Evolutionary conservation across 768 basidiomycete species (phyloP), one percentile per base, ranked within the genome.

Genomic region (Leccinum subgranulosum): DNA sequence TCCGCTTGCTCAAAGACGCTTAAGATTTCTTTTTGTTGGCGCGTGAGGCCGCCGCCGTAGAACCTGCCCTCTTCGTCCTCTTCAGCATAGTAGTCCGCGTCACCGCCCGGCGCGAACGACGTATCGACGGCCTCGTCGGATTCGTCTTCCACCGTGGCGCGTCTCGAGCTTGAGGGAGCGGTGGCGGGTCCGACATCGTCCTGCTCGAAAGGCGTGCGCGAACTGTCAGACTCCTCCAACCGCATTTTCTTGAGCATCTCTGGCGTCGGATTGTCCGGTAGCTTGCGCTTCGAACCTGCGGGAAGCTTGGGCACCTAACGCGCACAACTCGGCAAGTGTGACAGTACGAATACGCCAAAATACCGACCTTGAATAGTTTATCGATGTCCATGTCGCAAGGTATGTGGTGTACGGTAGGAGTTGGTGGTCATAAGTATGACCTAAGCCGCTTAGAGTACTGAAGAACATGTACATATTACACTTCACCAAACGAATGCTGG

Each of bases 21-120:
- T 56, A 99, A 69, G 39, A 99, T 98, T 56, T 94, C 87, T 69
- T 98, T 95, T 76, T 99, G 97, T 69, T 94, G 89, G 39, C 79
- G 81, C 2, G 93, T 95, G 59, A 99, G 76, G 2, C 97, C 97
- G 1, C 95, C 94, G 39, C 97, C 97, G 66, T 87, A 96, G 74
- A 96, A 95, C 11, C 94, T 80, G 1, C 92, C 94, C 64, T 94
- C 93, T 23, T 89, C 91, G 66, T 95, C 94, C 72, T 95, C 94
- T 64, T 96, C 95, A 4, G 70, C 82, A 65, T 90, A 94, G 70
- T 94, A 95, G 68, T 95, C 93, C 1, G 91, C 89, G 62, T 96
- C 94, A 23, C 86, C 87, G 10, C 91, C 91, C 11, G 92, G 92
- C 0, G 90, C 88, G 72, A 92, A 92, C 59, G 80, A 76, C 1